Evolutionary conservation across 306 rosid genomes (phyloP).

Genomic region (Lathyrus aphaca): DNA sequence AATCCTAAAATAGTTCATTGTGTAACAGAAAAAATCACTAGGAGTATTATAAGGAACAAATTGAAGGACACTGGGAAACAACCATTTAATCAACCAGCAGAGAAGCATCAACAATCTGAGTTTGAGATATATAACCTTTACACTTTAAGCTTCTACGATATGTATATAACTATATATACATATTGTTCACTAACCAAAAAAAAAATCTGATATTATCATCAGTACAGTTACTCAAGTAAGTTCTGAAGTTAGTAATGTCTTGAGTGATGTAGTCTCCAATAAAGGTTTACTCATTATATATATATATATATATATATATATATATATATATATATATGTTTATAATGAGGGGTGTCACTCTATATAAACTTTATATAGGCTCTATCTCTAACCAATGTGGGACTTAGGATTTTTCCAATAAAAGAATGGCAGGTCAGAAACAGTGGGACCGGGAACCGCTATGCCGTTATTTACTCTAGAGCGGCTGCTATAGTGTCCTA

Average conservation of each 20-base stretch:
- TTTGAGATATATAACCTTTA: neutral
- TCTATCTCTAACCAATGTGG: too few relatives aligned
- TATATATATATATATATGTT: too few relatives aligned
- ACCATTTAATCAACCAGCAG: constrained; percentile 20
- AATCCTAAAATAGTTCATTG: constrained; percentile 35
- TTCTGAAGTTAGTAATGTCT: neutral
- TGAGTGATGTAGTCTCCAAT: neutral
- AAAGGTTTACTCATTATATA: neutral
- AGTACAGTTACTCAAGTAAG: neutral
- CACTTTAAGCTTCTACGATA: constrained; percentile 14
- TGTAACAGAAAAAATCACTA: neutral
- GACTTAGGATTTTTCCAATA: too few relatives aligned
- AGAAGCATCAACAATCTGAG: constrained; percentile 2
- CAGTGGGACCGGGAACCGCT: too few relatives aligned
- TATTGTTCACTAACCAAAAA: neutral
- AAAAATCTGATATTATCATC: neutral
- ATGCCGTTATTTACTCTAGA: too few relatives aligned
- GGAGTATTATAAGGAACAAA: constrained; percentile 6
- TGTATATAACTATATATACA: neutral
- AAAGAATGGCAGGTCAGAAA: too few relatives aligned
- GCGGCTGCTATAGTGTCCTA: too few relatives aligned
- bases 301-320: too few relatives aligned
- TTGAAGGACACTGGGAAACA: constrained; percentile 17
- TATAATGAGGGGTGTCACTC: too few relatives aligned
- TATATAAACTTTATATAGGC: too few relatives aligned